Conservation (phyloP, 306 rosid genomes). For the Castanea crenata region DNA sequence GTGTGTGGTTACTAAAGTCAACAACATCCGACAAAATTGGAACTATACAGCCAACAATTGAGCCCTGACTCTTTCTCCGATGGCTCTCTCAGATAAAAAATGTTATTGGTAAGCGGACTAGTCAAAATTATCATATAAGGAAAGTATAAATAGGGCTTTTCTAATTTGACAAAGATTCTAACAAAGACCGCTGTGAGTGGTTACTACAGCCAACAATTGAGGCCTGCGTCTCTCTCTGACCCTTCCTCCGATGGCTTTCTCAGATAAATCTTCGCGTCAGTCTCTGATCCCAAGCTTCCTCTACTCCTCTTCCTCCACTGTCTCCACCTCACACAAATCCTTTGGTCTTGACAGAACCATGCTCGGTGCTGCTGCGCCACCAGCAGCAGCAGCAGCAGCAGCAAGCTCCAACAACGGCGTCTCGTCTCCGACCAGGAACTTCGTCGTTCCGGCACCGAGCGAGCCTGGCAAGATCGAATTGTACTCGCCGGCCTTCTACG, state of each 20-base stretch:
- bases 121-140: too few species aligned
- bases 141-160: too few species aligned
- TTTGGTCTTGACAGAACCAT: constrained; percentile 45
- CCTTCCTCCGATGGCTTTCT: constrained; percentile 45
- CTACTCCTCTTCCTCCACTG: constrained; percentile 49
- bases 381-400: too few species aligned
- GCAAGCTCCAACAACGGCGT: constrained; percentile 1
- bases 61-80: too few species aligned
- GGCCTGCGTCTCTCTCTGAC: background rate
- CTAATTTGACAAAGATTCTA: too few species aligned
- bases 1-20: too few species aligned
- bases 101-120: too few species aligned
- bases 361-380: constrained; percentile 18
- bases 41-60: too few species aligned
- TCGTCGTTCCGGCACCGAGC: constrained; percentile 55
- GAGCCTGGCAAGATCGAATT: constrained; percentile 73
- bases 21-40: too few species aligned
- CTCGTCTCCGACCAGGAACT: constrained; percentile 19
- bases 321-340: constrained; percentile 27
- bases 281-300: constrained; percentile 72
- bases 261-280: constrained; percentile 46
- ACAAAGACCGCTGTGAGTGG: too few species aligned
- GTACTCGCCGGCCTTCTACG: constrained; percentile 86
- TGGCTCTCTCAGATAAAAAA: too few species aligned
- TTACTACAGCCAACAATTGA: too few species aligned